These are phyloP conservation scores for Torulaspora globosa DNA, from an alignment of 1,139 yeast species.

Conservation along the genomic window DNA sequence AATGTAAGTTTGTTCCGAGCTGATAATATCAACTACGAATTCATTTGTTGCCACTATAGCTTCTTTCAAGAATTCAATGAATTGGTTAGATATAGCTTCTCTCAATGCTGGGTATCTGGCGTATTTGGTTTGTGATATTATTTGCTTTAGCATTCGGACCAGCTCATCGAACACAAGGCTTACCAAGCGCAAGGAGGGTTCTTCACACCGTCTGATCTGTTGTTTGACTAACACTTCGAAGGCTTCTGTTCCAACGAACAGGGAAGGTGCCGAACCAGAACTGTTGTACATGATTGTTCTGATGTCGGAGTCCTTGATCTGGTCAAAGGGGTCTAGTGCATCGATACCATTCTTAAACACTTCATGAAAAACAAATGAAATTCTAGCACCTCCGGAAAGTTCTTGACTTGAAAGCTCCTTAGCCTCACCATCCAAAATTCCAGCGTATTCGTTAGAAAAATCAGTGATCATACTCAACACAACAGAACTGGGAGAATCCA, in stretches of 20 bases:
- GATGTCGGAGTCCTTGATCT: slow-evolving; percentile 92
- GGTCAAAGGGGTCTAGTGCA: slow-evolving; percentile 95
- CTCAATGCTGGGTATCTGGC: slow-evolving; percentile 86
- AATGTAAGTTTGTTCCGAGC: slow-evolving; percentile 85
- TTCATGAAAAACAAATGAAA: slow-evolving; percentile 95
- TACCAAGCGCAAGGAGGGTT: slow-evolving; percentile 86
- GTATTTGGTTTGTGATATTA: slow-evolving; percentile 74
- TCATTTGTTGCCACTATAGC: slow-evolving; percentile 80
- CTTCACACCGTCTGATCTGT: slow-evolving; percentile 92
- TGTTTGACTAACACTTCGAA: slow-evolving; percentile 95
- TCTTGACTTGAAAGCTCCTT: slow-evolving; percentile 82
- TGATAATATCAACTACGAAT: slow-evolving; percentile 77
- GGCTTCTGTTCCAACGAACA: slow-evolving; percentile 96
- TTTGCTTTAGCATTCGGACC: slow-evolving; percentile 83
- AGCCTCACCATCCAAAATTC: slow-evolving; percentile 89
- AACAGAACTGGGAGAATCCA: slow-evolving; percentile 84
- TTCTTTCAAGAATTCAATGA: slow-evolving; percentile 75
- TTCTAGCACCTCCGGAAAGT: slow-evolving; percentile 96
- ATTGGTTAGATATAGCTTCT: slow-evolving; percentile 76
- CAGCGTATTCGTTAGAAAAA: slow-evolving; percentile 86
- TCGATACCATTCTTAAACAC: slow-evolving; percentile 88
- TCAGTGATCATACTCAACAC: slow-evolving; percentile 89
- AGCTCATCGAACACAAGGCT: slow-evolving; percentile 90
- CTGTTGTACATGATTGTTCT: slow-evolving; percentile 97
- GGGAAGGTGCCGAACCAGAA: slow-evolving; percentile 95